These are phyloP conservation scores for Cladosporium sp. DNA, from an alignment of 2,329 filamentous ascomycete species.

Conservation along the genomic window DNA sequence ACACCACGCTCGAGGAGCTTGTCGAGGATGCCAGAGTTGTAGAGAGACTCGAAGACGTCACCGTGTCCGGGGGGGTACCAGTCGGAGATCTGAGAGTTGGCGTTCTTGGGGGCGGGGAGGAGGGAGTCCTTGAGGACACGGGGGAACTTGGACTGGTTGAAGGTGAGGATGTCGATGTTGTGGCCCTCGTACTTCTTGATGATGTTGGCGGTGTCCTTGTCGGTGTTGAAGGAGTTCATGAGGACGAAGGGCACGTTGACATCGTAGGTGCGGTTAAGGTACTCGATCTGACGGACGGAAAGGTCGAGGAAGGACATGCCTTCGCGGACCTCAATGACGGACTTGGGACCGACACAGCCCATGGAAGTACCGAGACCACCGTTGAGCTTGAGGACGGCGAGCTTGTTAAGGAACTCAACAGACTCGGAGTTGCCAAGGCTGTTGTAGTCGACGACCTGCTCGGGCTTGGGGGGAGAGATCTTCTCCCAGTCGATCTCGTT, in stretches of 20 bases:
- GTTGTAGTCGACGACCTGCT: conserved; percentile 94
- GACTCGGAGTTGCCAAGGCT: conserved; percentile 86
- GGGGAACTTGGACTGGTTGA: conserved; percentile 99
- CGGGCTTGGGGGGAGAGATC: conserved; percentile 88
- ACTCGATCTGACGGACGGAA: conserved; percentile 98
- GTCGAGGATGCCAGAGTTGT: conserved; percentile 98
- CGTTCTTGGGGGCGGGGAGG: conserved; percentile 88
- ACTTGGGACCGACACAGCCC: conserved; percentile 99
- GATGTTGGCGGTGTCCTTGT: conserved; percentile 95
- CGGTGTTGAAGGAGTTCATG: conserved; percentile 99
- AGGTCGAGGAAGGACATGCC: conserved; percentile 99
- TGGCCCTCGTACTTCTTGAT: conserved; percentile 99
- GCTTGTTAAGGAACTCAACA: conserved; percentile 92
- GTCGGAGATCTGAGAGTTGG: conserved; percentile 84
- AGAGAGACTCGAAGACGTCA: conserved; percentile 99
- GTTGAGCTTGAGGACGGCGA: conserved; percentile 98
- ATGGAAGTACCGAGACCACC: conserved; percentile 99
- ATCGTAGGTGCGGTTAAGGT: conserved; percentile 95
- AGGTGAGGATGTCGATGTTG: conserved; percentile 98
- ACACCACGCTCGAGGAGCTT: conserved; percentile 93
- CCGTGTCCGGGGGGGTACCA: conserved; percentile 99
- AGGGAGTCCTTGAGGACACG: conserved; percentile 98
- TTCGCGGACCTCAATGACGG: conserved; percentile 98
- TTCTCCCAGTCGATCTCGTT: conserved; percentile 95
- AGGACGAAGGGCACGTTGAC: conserved; percentile 98